Base-by-base conservation (phyloP, 306 rosid species). In the Quillaja saponaria region DNA sequence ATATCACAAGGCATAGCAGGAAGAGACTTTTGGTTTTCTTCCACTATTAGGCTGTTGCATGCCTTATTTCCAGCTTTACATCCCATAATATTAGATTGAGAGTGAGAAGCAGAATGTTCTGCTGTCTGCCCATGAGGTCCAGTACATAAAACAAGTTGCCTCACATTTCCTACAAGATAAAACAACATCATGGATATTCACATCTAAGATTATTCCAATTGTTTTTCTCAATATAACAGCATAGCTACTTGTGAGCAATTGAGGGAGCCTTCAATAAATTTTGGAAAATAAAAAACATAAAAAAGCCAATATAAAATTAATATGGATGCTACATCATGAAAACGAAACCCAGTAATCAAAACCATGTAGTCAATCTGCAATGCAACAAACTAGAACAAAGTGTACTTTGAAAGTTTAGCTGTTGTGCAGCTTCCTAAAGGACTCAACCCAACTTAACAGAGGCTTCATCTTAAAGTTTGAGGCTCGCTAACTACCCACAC, bases 31-130 rank as follows among this genome's bases (percentile, higher is more conserved):
- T 79, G 75, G 14, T 55, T 42, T 53, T 72, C 71, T 25, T 74
- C 83, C 42, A 63, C 49, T 44, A 80, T 61, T 37, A 72, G 64
- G 38, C 89, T 85, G 44, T 7, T 47, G 60, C 99, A 92, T 66
- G 25, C 60, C 67, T 71, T 81, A 78, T 89, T 89, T 44, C 84
- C 55, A 18, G 79, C 94, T 80, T 81, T 89, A 66, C 99, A 92
- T 58, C 68, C 64, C 31, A 19, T 66, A 35, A 12, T 33, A 13
- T 41, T 83, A 34, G 69, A 10, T 53, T 45, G 61, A 15, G 33
- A 28, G 47, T 82, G 88, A 18, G 79, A 58, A 17, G 35, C 71
- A 5, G 63, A 17, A 10, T 40, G 64, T 57, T 77, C 88, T 19
- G 31, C 49, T 17, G 49, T 10, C 74, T 80, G 85, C 44, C 52